Evolutionary conservation across 208 protist genomes (phyloP), one percentile per base, ranked within the genome.

Genomic region (Trypanosoma mega): DNA sequence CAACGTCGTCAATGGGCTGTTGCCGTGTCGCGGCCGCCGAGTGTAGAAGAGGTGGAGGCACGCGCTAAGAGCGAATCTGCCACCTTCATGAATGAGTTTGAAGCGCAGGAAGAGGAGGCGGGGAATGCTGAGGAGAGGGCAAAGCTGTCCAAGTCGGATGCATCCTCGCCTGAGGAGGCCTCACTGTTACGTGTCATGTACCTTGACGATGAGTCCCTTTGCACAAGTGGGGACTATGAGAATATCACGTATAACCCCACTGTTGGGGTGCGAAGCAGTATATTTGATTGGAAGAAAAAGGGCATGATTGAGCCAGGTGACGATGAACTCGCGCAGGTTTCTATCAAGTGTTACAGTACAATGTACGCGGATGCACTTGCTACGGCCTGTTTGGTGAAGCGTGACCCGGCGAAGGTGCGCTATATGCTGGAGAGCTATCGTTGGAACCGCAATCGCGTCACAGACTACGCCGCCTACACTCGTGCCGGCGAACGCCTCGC

Each of bases 321-420:
- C 9, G 59, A 33, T 29, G 53, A 76, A 65, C 67, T 92, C 2
- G 63, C 85, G 3, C 85, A 92, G 70, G 82, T 82, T 18, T 75
- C 72, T 45, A 69, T 92, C 39, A 84, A 86, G 70, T 82, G 79
- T 70, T 82, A 79, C 68, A 88, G 76, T 73, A 82, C 79, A 63
- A 92, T 92, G 81, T 89, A 85, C 74, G 85, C 85, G 30, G 85
- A 92, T 57, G 85, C 85, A 34, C 72, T 92, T 46, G 78, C 85
- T 20, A 92, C 85, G 29, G 85, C 81, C 9, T 57, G 68, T 18
- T 65, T 92, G 31, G 62, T 86, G 12, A 88, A 87, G 68, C 80
- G 78, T 61, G 68, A 81, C 59, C 68, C 75, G 16, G 54, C 47
- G n/a, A 59, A 64, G 41, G 81, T 87, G 9, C 81, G 82, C 47